Evolutionary conservation across 2,329 filamentous ascomycete species (phyloP), one percentile per base, ranked within the genome.

Genomic region (Clarireedia monteithiana): DNA sequence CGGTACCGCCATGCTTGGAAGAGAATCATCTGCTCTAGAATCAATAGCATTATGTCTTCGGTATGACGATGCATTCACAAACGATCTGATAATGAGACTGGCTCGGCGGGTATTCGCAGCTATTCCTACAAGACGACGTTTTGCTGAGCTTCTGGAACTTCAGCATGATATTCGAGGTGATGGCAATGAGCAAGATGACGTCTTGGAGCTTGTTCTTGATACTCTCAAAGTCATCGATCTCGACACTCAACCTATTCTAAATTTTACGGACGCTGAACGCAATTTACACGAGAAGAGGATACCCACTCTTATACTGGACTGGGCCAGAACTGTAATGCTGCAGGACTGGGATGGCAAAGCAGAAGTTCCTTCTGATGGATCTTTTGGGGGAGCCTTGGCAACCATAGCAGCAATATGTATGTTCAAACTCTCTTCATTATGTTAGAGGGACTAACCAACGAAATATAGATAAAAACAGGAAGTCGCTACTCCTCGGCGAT

Each of bases 341-440:
- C 82, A 84, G 55, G 83, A 89, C 59, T 96, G 91, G 91, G 81
- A 92, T 66, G 88, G 89, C 0, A 81, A 81, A 54, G 80, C 88
- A 1, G 80, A 85, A 45, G 79, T 95, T 51, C 75, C 82, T 2
- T 83, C 81, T 54, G 85, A 87, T 64, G 83, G 85, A 30, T 77
- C 86, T 14, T 85, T 91, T 59, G 88, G 89, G 14, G 87, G 89
- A 52, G 89, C 90, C 6, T 73, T 96, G 42, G 82, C 85, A 48
- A 78, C 95, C 30, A 80, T 95, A 48, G 76, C 81, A 30, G 79
- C 83, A 24, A 79, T 95, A 68, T 85, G 89, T 86, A 76, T 79
- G 83, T 34, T 77, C 24, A 34, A 40, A 20, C 30, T 2, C 6
- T 4, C n/a, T 10, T 24, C 27, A 17, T 15, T 49, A 34, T 30